These are phyloP conservation scores for Aristolochia contorta DNA, from an alignment of 164 flowering plant genomes.

Conservation along the genomic window DNA sequence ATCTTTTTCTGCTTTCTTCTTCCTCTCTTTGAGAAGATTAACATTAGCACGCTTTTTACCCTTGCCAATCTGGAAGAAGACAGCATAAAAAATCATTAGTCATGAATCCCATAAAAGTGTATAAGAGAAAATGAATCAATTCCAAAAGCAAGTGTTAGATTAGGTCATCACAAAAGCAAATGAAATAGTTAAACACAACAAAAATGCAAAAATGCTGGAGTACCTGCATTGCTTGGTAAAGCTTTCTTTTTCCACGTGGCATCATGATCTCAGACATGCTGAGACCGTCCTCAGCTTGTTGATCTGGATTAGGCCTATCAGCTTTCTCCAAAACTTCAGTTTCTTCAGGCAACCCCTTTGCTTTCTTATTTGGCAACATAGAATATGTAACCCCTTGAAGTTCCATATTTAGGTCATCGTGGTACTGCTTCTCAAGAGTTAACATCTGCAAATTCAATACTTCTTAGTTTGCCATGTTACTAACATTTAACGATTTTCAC, in stretches of 20 bases:
- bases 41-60: conserved; percentile 25
- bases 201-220: neutral
- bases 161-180: neutral
- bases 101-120: neutral
- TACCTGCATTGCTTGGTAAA: conserved; percentile 66
- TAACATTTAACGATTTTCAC: neutral
- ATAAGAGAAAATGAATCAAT: neutral
- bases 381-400: conserved; percentile 35
- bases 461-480: neutral
- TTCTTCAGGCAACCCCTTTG: conserved; percentile 17
- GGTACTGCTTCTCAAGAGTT: conserved; percentile 53
- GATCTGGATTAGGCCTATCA: conserved; percentile 25
- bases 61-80: conserved; percentile 37
- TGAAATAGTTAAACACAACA: neutral
- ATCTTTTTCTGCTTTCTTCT: conserved; percentile 25
- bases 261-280: conserved; percentile 27
- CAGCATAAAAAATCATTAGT: neutral
- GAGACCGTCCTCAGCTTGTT: conserved; percentile 26
- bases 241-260: conserved; percentile 56
- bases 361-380: conserved; percentile 10
- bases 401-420: conserved; percentile 61
- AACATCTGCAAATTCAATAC: conserved; percentile 38
- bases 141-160: neutral
- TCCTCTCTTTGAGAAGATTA: conserved; percentile 41
- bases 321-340: conserved; percentile 23